phyloP scores from a whole-genome alignment of 2,329 filamentous ascomycete genomes.

The Botryotinia narcissicola region DNA sequence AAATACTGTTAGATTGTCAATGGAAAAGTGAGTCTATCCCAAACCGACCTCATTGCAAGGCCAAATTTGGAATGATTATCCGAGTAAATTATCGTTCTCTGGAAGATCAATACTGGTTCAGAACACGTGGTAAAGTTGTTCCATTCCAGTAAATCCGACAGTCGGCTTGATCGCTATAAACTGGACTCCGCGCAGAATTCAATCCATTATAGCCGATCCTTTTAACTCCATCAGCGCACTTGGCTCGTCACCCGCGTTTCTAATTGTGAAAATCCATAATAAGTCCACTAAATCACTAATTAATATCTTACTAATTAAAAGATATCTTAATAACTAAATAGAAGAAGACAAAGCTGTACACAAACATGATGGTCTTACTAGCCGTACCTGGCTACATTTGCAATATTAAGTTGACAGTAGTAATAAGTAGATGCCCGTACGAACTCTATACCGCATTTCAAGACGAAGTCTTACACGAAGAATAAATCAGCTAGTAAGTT shows the following conservation, averaged over 20 bases:
- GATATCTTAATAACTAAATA: too few species aligned
- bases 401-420: neutral
- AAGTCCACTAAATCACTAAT: too few species aligned
- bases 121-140: neutral
- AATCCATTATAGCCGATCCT: neutral
- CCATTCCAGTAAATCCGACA: neutral
- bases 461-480: neutral
- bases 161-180: neutral
- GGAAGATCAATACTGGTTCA: neutral
- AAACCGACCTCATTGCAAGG: neutral
- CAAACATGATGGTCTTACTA: neutral
- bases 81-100: neutral
- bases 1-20: neutral
- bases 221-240: neutral
- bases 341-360: neutral
- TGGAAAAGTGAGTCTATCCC: neutral
- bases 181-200: neutral
- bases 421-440: neutral
- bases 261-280: too few species aligned
- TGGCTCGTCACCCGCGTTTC: neutral
- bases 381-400: neutral
- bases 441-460: neutral
- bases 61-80: neutral
- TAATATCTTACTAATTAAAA: too few species aligned
- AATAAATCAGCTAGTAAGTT: neutral